Evolutionary conservation across 164 flowering plant genomes (phyloP).

Genomic region (Malania oleifera): DNA sequence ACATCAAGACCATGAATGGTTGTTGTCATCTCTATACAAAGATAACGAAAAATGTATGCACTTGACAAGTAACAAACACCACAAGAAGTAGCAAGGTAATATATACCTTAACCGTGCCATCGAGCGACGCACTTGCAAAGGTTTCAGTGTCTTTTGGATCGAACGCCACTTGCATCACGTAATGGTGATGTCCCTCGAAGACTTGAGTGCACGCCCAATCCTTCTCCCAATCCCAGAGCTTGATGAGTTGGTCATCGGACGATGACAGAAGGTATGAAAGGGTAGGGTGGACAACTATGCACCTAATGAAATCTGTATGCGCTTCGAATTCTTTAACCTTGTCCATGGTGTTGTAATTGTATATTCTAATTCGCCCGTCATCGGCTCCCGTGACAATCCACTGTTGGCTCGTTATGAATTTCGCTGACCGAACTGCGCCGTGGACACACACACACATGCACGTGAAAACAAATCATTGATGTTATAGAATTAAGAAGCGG

Average conservation of each 20-base stretch:
- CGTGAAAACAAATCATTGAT: neutral
- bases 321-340: slow-evolving; percentile 92
- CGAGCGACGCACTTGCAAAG: slow-evolving; percentile 97
- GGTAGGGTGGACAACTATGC: slow-evolving; percentile 89
- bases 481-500: neutral
- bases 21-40: no score
- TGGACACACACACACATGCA: slow-evolving; percentile 1
- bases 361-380: slow-evolving; percentile 93
- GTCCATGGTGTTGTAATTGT: slow-evolving; percentile 95
- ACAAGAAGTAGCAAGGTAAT: no score
- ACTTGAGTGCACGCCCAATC: slow-evolving; percentile 86
- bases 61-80: no score
- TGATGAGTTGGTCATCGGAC: slow-evolving; percentile 93
- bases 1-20: neutral
- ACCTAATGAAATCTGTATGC: slow-evolving; percentile 82
- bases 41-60: no score
- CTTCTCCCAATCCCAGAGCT: slow-evolving; percentile 98
- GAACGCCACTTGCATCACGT: slow-evolving; percentile 96
- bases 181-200: slow-evolving; percentile 96
- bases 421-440: slow-evolving; percentile 94
- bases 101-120: slow-evolving; percentile 91
- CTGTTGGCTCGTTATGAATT: slow-evolving; percentile 83
- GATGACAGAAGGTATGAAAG: slow-evolving; percentile 87
- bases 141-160: slow-evolving; percentile 95
- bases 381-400: slow-evolving; percentile 99